These are phyloP conservation scores for Talaromyces sp. DNA, from an alignment of 2,329 filamentous ascomycete species.

Conservation along the genomic window DNA sequence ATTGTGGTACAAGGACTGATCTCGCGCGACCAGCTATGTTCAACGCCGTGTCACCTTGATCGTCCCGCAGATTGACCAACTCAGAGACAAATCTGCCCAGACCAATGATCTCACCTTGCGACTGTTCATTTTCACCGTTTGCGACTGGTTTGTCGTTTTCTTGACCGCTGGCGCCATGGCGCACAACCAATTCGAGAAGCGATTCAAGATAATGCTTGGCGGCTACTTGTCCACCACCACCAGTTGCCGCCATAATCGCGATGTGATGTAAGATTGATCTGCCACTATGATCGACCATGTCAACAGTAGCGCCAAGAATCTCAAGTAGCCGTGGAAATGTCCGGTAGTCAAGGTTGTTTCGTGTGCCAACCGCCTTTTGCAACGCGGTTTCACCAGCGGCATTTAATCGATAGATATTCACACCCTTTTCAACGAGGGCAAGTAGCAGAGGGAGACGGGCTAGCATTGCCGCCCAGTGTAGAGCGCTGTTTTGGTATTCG, in stretches of 20 bases:
- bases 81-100: constrained; percentile 93
- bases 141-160: constrained; percentile 8
- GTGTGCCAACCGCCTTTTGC: constrained; percentile 88
- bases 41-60: constrained; percentile 88
- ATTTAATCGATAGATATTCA: constrained; percentile 84
- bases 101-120: constrained; percentile 65
- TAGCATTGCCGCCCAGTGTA: constrained; percentile 95
- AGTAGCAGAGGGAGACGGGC: constrained; percentile 79
- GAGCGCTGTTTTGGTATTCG: constrained; percentile 74
- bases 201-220: constrained; percentile 96
- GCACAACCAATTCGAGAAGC: constrained; percentile 87
- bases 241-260: constrained; percentile 90
- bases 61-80: constrained; percentile 93
- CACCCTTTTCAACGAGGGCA: constrained; percentile 76
- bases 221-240: constrained; percentile 76
- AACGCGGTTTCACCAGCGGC: constrained; percentile 85
- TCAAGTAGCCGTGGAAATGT: constrained; percentile 90
- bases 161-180: constrained; percentile 56
- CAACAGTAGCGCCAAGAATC: constrained; percentile 82
- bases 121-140: constrained; percentile 49
- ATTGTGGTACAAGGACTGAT: constrained; percentile 95
- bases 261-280: constrained; percentile 95
- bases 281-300: constrained; percentile 83
- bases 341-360: constrained; percentile 87
- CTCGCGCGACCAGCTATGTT: constrained; percentile 92